Base-by-base conservation (phyloP, 352 stramenopile species). In the Pseudoperonospora humuli region DNA sequence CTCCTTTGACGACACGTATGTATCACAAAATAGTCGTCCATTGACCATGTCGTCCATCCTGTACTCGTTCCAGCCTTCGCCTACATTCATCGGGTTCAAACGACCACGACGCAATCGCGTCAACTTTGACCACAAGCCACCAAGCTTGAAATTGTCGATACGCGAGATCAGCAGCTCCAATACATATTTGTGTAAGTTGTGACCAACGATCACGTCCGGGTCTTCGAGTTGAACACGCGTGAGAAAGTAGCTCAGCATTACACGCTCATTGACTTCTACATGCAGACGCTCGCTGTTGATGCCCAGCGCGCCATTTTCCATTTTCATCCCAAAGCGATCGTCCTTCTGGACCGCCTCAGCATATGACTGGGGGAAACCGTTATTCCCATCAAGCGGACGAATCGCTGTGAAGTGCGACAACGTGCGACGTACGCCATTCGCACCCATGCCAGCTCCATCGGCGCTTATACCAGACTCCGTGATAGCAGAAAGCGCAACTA, bases 101-200 rank as follows among this genome's bases (percentile, higher is more conserved):
- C 76, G 72, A 24, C 81, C 81, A 62, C 81, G 77, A 41, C 81
- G 74, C 46, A 93, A 57, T 13, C 81, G 77, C 19, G 81, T 93
- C 13, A 93, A 53, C 51, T 88, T 89, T 9, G 75, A 91, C 81
- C 81, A 93, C 15, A 86, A 40, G 3, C 75, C 74, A 36, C 81
- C 81, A 7, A 93, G 43, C 13, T 98, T 95, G 45, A 96, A 92
- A 49, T 96, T 84, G 7, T 96, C 76, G 39, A 97, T 96, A 18
- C 96, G 82, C 18, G 72, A 92, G 13, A 99, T 82, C 5, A 99
- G 69, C n/a, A 99, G 74, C 57, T 99, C 93, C 24, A 99, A 77
- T 14, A 97, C 94, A 59, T 98, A 98, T 31, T 96, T 96, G 71
- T 97, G 92, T 35, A 98, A 79, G 65, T 99, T 99, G 77, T 99